These are phyloP conservation scores for Trichomonas vaginalis DNA, from an alignment of 208 protist genomes.

Conservation along the genomic window DNA sequence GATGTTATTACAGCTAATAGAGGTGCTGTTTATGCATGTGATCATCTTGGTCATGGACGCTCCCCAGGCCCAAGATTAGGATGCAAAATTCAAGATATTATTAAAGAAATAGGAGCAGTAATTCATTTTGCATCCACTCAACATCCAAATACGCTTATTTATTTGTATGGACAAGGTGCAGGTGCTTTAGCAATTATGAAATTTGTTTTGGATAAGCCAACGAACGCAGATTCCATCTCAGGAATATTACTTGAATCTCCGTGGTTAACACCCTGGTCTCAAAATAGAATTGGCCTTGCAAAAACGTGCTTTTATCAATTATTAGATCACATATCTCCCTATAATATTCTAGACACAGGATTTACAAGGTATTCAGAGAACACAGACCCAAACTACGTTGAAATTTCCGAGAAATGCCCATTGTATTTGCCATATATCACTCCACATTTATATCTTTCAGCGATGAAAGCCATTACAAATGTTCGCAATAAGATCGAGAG, in stretches of 20 bases:
- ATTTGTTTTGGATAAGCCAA: not conserved
- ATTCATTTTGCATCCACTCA: not conserved
- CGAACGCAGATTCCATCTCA: not conserved
- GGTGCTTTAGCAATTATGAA: not conserved
- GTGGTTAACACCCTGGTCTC: not conserved
- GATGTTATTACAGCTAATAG: not conserved
- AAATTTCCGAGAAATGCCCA: not conserved
- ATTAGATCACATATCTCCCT: not conserved
- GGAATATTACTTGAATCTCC: not conserved
- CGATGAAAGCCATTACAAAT: not conserved
- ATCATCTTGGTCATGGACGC: not conserved
- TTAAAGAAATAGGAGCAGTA: not conserved
- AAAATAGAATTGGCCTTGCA: not conserved
- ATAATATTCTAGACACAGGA: not conserved
- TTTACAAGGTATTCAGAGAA: not conserved
- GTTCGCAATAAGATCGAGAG: not conserved
- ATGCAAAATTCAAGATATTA: not conserved
- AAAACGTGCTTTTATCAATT: not conserved
- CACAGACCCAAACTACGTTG: not conserved
- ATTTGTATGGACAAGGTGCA: not conserved
- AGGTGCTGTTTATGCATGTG: not conserved
- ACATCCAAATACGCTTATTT: not conserved
- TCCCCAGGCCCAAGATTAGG: not conserved
- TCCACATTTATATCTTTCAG: not conserved
- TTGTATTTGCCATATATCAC: not conserved